Percentiles rank a stretch among this genome's conserved stretches.
Conservation (phyloP, 768 basidiomycete genomes). For the Auricularia cornea region DNA sequence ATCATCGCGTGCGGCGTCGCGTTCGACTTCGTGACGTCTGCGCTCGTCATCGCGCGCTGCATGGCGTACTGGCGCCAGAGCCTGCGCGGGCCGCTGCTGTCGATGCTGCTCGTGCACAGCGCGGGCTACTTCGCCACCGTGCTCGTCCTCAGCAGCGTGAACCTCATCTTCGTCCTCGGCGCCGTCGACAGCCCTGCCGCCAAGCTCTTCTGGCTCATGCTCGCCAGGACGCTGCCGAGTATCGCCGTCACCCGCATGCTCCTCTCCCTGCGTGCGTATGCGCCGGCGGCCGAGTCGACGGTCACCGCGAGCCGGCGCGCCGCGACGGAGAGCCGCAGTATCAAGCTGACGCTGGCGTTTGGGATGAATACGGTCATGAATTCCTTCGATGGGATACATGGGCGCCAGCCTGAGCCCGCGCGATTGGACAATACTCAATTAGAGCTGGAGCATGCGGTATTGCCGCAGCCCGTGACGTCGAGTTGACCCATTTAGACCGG, state of each 20-base stretch:
- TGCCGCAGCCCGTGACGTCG: no score
- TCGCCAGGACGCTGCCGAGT: not conserved
- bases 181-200: not conserved
- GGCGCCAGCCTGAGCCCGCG: no score
- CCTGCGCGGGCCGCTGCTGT: not conserved
- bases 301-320: no score
- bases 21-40: not conserved
- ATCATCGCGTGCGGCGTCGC: not conserved
- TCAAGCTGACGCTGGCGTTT: no score
- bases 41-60: not conserved
- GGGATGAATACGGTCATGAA: no score
- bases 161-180: not conserved
- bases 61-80: not conserved
- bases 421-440: no score
- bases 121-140: not conserved
- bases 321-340: no score
- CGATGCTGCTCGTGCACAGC: not conserved
- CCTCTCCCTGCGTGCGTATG: not conserved
- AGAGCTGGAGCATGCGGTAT: no score
- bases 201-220: not conserved
- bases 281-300: no score
- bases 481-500: no score
- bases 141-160: not conserved
- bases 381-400: no score
- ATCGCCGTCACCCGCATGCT: not conserved